Evolutionary conservation across 225 moss, liverwort and hornwort genomes (phyloP).

Genomic region (Polytrichum formosum): DNA sequence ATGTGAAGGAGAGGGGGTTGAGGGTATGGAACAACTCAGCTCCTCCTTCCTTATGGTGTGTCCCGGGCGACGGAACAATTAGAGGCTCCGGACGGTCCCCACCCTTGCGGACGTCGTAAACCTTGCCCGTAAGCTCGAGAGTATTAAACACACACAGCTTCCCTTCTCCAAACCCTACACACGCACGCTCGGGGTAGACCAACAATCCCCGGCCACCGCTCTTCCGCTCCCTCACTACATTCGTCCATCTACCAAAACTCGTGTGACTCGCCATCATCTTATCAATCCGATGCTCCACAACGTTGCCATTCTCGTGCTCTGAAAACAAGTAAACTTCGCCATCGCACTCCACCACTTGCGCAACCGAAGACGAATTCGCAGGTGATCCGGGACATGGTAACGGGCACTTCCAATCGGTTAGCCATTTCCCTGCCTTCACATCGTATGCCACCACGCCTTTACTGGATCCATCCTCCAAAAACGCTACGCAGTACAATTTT

Average conservation of each 20-base stretch:
- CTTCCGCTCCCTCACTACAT: not conserved
- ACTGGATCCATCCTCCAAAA: slow-evolving; percentile 15
- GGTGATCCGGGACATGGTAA: slow-evolving; percentile 5
- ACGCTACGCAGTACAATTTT: slow-evolving; percentile 14
- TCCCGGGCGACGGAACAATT: not conserved
- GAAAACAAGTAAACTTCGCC: slow-evolving; percentile 16
- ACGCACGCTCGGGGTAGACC: slow-evolving; percentile 28
- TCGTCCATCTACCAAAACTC: not conserved
- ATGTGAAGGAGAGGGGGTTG: slow-evolving; percentile 16
- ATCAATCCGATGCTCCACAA: slow-evolving; percentile 7
- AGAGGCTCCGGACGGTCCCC: not conserved
- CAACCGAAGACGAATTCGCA: not conserved
- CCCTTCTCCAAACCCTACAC: slow-evolving; percentile 14
- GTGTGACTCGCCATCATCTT: not conserved
- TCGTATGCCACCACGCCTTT: slow-evolving; percentile 25
- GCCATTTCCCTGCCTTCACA: slow-evolving; percentile 14
- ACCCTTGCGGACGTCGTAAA: slow-evolving; percentile 3
- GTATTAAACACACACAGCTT: slow-evolving; percentile 30
- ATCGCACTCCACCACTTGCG: slow-evolving; percentile 15
- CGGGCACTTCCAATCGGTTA: slow-evolving; percentile 4
- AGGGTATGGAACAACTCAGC: slow-evolving; percentile 20
- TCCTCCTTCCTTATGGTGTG: not conserved
- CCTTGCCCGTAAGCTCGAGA: slow-evolving; percentile 18
- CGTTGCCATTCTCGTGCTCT: slow-evolving; percentile 6
- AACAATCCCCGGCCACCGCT: slow-evolving; percentile 17